Evolutionary conservation across 768 basidiomycete genomes (phyloP), one percentile per base, ranked within the genome.

Genomic region (Pisolithus tinctorius): DNA sequence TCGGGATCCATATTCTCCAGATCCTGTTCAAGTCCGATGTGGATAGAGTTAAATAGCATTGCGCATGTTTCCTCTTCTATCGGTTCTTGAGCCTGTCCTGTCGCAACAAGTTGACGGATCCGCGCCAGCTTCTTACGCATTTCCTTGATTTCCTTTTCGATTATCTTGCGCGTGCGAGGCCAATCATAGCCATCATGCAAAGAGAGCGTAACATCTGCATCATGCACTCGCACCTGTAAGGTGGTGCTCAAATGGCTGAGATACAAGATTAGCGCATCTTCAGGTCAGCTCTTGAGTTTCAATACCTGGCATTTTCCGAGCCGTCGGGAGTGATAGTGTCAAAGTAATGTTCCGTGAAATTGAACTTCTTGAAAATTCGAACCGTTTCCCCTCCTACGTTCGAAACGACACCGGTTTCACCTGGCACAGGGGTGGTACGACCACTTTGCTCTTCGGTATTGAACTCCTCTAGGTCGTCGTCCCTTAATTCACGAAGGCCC

Each of bases 121-220:
- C 87, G 91, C 41, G 87, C 83, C 46, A 99, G 76, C 29, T 83
- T 83, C 48, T 83, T 81, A 45, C 92, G 83, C 76, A 98, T 91
- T 40, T 87, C 85, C 62, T 86, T 90, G 43, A 92, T 80, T 65
- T 93, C 86, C 36, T 88, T 83, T 63, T 94, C 90, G 49, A 99
- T 93, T 2, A 80, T 80, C 68, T 78, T 84, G 30, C 95, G 83
- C 4, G 96, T 99, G 45, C 76, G 76, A 1, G 63, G 68, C 94
- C 96, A 99, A 63, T 99, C 96, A 60, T 93, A 99, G 2, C 96
- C 96, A 51, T 93, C 91, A 62, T 96, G 89, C 3, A 99, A 75
- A 47, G 84, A 77, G 23, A 97, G 60, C 1, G 77, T 77, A 45
- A 88, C 65, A 56, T 88, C 77, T 49, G 80, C 82, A 40, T 86